Conservation (phyloP, 2,329 filamentous ascomycete species). For the Hypoxylon sp. region DNA sequence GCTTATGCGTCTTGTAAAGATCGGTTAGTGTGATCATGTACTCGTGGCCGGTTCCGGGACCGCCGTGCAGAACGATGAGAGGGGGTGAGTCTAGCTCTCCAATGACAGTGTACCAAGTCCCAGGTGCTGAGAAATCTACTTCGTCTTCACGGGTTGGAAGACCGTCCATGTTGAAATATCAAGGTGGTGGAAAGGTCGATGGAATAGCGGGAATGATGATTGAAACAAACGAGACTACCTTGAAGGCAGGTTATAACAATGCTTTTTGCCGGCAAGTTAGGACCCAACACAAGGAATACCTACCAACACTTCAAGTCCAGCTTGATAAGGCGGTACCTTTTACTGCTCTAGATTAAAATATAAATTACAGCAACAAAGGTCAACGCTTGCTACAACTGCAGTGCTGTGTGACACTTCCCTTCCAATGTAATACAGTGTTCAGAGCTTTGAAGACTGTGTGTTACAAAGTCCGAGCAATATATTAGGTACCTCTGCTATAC, state of each 20-base stretch:
- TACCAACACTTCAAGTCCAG: too few species aligned
- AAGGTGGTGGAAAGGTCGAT: not conserved
- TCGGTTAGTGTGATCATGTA: constrained; percentile 7
- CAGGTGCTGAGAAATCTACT: constrained; percentile 3
- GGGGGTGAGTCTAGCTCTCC: constrained; percentile 2
- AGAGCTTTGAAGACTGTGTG: too few species aligned
- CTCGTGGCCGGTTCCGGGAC: constrained; percentile 23
- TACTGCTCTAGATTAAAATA: too few species aligned
- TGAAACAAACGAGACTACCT: not conserved
- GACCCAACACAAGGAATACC: too few species aligned
- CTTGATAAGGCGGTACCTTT: too few species aligned
- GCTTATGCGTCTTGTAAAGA: constrained; percentile 1
- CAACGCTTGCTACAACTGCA: too few species aligned
- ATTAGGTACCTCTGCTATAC: too few species aligned
- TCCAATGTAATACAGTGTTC: too few species aligned
- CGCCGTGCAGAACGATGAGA: constrained; percentile 19
- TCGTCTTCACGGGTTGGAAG: constrained; percentile 3
- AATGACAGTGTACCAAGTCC: constrained; percentile 12
- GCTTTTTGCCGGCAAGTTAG: too few species aligned
- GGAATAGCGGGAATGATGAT: not conserved
- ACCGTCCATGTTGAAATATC: not conserved
- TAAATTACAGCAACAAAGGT: too few species aligned
- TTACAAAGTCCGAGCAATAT: too few species aligned
- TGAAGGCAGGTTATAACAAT: not conserved
- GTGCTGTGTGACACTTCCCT: too few species aligned